phyloP scores from a whole-genome alignment of 176 grass and related monocot species.

The Oryza glaberrima region DNA sequence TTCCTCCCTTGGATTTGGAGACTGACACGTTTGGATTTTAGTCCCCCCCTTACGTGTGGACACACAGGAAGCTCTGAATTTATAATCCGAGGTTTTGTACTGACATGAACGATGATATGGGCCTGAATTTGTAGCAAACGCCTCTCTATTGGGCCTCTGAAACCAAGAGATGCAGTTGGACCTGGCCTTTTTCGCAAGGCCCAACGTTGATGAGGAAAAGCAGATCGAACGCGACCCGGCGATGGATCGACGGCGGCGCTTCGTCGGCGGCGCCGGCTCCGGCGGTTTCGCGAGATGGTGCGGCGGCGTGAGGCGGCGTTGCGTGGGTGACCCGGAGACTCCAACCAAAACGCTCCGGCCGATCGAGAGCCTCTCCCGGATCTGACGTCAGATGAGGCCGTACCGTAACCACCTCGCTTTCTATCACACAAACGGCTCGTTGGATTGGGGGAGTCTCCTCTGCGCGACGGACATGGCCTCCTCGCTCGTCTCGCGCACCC shows the following conservation, averaged over 20 bases:
- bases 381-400: neutral
- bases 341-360: too few relatives aligned
- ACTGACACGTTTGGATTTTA: conserved; percentile 26
- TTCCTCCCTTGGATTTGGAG: neutral
- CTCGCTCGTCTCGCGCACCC: conserved; percentile 13
- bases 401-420: neutral
- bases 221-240: too few relatives aligned
- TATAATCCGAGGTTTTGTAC: neutral
- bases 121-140: too few relatives aligned
- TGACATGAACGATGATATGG: neutral
- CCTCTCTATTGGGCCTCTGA: too few relatives aligned
- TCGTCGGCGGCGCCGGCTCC: neutral
- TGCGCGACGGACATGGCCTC: conserved; percentile 20
- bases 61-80: neutral
- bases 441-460: conserved; percentile 10
- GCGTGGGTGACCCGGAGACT: neutral
- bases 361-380: neutral
- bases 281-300: neutral
- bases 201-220: too few relatives aligned
- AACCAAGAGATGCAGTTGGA: too few relatives aligned
- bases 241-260: too few relatives aligned
- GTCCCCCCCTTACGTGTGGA: neutral
- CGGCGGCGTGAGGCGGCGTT: neutral
- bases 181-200: too few relatives aligned
- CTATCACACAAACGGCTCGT: neutral